Evolutionary conservation across 768 basidiomycete species (phyloP), one percentile per base, ranked within the genome.

Genomic region (Podaxis pistillaris): DNA sequence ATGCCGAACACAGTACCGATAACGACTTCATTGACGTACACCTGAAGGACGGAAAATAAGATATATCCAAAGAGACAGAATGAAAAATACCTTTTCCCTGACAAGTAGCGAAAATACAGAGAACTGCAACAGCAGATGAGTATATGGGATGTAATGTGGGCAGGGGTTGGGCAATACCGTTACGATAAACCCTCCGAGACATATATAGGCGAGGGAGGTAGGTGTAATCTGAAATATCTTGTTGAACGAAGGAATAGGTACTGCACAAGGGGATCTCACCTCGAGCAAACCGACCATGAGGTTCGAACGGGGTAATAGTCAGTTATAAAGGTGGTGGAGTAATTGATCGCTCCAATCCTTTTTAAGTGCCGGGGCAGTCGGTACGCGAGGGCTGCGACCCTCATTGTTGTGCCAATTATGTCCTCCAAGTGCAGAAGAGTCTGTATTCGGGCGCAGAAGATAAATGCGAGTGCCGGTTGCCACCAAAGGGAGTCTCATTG

Each of bases 1-100:
- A 86, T 73, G 4, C 85, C 84, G 62, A 87, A 88, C 0, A 81
- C 80, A 0, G 94, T 96, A 1, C 94, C 95, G 26, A 97, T 86
- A 33, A 96, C 88, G 38, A 96, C 95, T 79, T 99, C 96, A 67
- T 94, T 97, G 66, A 97, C 85, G 69, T 90, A 97, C 4, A 96
- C 69, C 85, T 93, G 56, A 15, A 19, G 15, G 26, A 53, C 3
- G 24, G 15, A 26, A 38, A 54, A 19, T 62, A 17, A 54, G 56
- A 19, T 40, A 13, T 46, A 22, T 4, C 17, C 8, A 4, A 17
- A 26, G 44, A 24, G 51, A 12, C n/a, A 24, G 60, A 4, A 37
- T 17, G 24, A 4, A 69, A 73, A 56, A 12, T 51, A 90, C 91
- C 78, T 79, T 88, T 74, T 97, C 93, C 74, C 91, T 92, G 50